Evolutionary conservation across 2,329 filamentous ascomycete species (phyloP).

Genomic region (Didymella lethalis): DNA sequence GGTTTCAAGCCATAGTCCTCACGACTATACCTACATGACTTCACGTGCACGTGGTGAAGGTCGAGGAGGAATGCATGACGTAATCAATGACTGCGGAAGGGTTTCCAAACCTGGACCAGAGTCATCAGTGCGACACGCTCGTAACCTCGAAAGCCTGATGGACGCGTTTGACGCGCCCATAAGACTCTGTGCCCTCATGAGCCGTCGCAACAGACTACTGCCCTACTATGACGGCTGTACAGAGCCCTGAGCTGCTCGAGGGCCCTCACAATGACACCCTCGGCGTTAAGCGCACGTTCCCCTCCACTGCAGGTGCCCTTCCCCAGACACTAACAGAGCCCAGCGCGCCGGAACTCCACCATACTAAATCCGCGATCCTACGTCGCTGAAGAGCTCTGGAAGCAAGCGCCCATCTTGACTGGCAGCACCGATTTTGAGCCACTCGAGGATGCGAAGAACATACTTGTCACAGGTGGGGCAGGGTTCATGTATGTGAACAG

Average conservation of each 20-base stretch:
- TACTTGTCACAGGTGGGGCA: conserved; percentile 83
- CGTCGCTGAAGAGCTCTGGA: conserved; percentile 71
- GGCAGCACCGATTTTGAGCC: conserved; percentile 76
- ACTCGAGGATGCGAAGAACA: conserved; percentile 74
- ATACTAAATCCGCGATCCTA: conserved; percentile 54
- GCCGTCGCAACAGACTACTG: neutral
- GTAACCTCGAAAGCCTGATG: neutral
- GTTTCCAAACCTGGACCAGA: conserved; percentile 1
- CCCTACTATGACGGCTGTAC: conserved; percentile 37
- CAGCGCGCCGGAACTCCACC: conserved; percentile 47
- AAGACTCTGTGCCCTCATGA: conserved; percentile 6
- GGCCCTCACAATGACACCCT: conserved; percentile 24
- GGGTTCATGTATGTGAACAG: conserved; percentile 76
- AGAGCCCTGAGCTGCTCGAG: conserved; percentile 32
- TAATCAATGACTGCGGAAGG: conserved; percentile 11
- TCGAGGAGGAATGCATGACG: conserved; percentile 2
- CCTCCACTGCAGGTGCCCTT: conserved; percentile 10
- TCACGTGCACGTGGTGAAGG: neutral
- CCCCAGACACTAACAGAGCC: conserved; percentile 21
- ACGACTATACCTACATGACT: neutral
- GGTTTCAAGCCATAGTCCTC: neutral
- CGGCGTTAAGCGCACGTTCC: conserved; percentile 41
- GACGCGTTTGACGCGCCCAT: conserved; percentile 9
- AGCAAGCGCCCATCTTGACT: conserved; percentile 72
- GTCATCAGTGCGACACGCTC: neutral